Percentiles rank a stretch among this genome's conserved stretches.
Evolutionary conservation across 1,284 basidiomycete genomes (phyloP).

Genomic region (Ceratobasidium sp.): DNA sequence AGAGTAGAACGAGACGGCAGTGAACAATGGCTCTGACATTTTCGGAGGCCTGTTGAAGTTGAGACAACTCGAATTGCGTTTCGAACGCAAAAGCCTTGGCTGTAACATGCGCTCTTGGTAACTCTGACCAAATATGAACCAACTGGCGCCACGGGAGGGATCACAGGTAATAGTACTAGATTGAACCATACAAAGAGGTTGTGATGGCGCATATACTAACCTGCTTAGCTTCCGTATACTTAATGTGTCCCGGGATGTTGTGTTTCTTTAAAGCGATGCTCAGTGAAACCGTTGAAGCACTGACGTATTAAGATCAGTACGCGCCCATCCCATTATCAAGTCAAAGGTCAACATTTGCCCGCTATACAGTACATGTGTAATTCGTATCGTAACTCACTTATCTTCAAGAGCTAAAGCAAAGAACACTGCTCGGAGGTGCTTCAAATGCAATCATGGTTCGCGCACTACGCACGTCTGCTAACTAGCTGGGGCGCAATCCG

Average conservation of each 20-base stretch:
- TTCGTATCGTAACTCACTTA: background rate
- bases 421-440: no score
- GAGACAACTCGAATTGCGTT: no score
- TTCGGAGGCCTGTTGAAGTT: constrained; percentile 1
- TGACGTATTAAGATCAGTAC: no score
- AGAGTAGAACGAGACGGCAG: constrained; percentile 46
- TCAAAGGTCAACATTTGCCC: no score
- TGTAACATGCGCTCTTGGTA: background rate
- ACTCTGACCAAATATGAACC: background rate
- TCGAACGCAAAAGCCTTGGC: background rate
- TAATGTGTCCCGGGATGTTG: background rate
- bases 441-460: background rate
- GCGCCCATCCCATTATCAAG: no score
- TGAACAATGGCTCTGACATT: constrained; percentile 47
- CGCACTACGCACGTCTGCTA: background rate
- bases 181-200: background rate
- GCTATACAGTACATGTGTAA: no score
- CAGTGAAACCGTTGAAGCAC: no score
- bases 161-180: background rate
- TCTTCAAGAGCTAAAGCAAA: background rate
- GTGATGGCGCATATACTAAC: background rate
- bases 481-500: background rate
- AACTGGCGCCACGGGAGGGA: background rate
- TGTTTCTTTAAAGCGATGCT: no score
- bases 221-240: background rate